Evolutionary conservation across 2,329 filamentous ascomycete species (phyloP), one percentile per base, ranked within the genome.

Genomic region (Pezicula neosporulosa): DNA sequence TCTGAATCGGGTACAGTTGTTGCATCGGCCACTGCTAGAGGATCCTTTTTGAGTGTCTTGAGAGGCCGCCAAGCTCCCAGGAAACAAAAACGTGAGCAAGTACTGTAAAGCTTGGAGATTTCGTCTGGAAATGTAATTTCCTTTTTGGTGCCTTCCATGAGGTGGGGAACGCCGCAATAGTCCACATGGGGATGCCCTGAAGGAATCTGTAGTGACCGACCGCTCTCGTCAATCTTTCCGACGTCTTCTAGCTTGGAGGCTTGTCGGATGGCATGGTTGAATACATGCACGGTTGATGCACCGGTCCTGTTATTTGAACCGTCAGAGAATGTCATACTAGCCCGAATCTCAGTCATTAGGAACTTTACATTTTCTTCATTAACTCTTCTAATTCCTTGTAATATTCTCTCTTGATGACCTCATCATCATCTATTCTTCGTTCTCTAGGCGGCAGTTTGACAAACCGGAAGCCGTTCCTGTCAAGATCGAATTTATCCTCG

Each of bases 401-500:
- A 33, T 48, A 48, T 27, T 48, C 47, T 3, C 15, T 41, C 37
- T 30, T 33, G 21, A 48, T 43, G 13, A 38, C 9, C 30, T n/a
- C 27, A 12, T 33, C 47, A 21, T 48, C 47, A 2, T 18, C 8
- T 2, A 30, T n/a, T 3, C 42, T 6, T 35, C 38, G 27, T 10
- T 48, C 38, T 33, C 42, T 48, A 3, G 30, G 15, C 16, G 43
- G 36, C n/a, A 51, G 18, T 27, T 42, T 47, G 21, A 42, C 27
- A 16, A 51, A 51, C 44, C 47, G 35, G 24, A 51, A 51, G 6
- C 49, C 49, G 33, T 47, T 51, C 15, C 16, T 24, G 18, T 51
- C 39, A 9, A 51, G 39, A 21, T 47, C 28, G 39, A 51, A 47
- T 7, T 47, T 16, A n/a, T 43, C 38, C 36, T 30, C 49, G 12